Evolutionary conservation across 352 stramenopile species (phyloP), one percentile per base, ranked within the genome.

Genomic region (Phytophthora chlamydospora): DNA sequence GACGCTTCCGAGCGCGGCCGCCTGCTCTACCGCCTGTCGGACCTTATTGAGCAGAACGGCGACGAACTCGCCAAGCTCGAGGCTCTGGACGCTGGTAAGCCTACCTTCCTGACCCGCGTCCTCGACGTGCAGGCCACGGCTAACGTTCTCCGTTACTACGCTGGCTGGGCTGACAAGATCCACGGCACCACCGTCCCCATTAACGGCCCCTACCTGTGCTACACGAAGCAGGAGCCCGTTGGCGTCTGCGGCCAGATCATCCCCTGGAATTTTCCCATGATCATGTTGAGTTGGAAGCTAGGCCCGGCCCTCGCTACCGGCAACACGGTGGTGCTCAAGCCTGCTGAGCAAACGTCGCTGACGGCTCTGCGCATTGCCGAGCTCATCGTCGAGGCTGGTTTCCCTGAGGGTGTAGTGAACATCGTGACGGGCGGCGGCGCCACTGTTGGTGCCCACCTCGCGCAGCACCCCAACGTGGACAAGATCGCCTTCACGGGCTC

Each of bases 191-290:
- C 84, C 19, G 85, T 97, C 36, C 81, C 81, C n/a, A 80, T 83
- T 34, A 31, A 68, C 4, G 67, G 68, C 1, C 66, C 67, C 11
- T 85, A 78, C 55, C 65, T 90, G 31, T 85, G 83, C 57, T 78
- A 95, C 55, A 85, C 73, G 7, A 74, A 78, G 57, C 64, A 74
- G 32, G 74, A 98, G 70, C 89, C 95, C 12, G 85, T 98, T 1
- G 96, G 96, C 16, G 90, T 98, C 17, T 90, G 74, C 58, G 89
- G 73, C 24, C 72, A 98, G 21, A 96, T 99, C 58, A 98, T 96
- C 54, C 96, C 91, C 29, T 99, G 96, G 96, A 99, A 99, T 78
- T 99, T 98, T 75, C 96, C 97, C 2, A 72, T 95, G 54, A 91
- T 96, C 12, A 98, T 99, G 96, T 95, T 98, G 45, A 91, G 93